Evolutionary conservation across 495 filamentous ascomycete species (phyloP), one percentile per base, ranked within the genome.

Genomic region (Collariella sp.): DNA sequence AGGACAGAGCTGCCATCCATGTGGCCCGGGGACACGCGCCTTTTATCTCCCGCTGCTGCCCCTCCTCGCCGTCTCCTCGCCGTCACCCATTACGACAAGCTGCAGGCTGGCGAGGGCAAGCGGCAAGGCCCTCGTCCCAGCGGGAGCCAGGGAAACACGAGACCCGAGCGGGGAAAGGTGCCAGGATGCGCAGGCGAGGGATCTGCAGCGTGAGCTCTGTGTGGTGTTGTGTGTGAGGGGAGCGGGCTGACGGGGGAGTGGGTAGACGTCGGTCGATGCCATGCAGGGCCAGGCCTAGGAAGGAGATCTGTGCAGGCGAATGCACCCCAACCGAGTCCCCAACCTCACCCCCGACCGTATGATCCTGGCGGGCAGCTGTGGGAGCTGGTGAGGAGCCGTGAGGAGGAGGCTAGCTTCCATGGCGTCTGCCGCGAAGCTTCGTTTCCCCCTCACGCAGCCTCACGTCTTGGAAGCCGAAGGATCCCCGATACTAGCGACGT

Each of bases 281-380:
- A n/a, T n/a, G 41, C 26, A 40, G 48, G 47, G 23, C 24, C 49
- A 31, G 26, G 26, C 26, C 26, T 9, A 9, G 26, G 26, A 31
- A n/a, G n/a, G n/a, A 29, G 16, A 22, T 18, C 16, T 29, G 49
- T 41, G 26, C 5, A 31, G 26, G 26, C 26, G 26, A n/a, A 31
- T 31, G 26, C 26, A 31, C 26, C 26, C 26, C 26, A 31, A 31
- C 26, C 26, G 4, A 31, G 9, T 9, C 26, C 23, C 36, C 39
- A 19, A 33, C 42, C 3, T 18, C 15, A 19, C 36, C 41, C 18
- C 33, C 41, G 57, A 60, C 56, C 57, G 49, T 57, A 57, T 57
- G 58, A 60, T 60, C 19, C 24, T 38, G 26, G 26, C 26, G 9
- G 26, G 26, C 4, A 31, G 26, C 26, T 31, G 26, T 9, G 26